Evolutionary conservation across 176 grass and related monocot genomes (phyloP), one percentile per base, ranked within the genome.

Genomic region (Rhynchospora tenuis): DNA sequence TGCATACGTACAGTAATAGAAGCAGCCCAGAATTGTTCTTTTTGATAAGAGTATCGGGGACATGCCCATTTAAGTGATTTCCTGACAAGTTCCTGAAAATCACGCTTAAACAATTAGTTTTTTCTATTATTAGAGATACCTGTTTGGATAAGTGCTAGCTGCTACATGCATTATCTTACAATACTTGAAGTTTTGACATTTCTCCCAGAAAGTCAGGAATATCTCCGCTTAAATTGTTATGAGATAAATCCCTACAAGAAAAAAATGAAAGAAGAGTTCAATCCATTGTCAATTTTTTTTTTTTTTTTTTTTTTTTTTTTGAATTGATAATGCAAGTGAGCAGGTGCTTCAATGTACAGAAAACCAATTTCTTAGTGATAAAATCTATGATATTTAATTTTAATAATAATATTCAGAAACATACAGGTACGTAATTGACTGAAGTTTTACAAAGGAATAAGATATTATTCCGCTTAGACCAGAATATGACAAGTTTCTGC

Each of bases 141-240:
- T 56, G 3, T 29, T 58, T 10, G 48, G 24, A 61, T 59, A 55
- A 0, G 3, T 38, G 59, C 4, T 61, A 38, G 1, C 15, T 73
- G 57, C 9, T 14, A 38, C 20, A 1, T n/a, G 33, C 7, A 22
- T 22, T n/a, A 29, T 47, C 78, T 59, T 56, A 73, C 77, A 50
- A 67, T 23, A 43, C 64, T 81, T 42, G 79, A 43, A 97, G 91
- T 24, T 63, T 67, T 80, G 85, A 14, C 58, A 97, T 77, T 68
- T 83, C 57, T 9, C 48, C 86, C 44, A 97, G 69, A 62, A 89
- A 89, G 28, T 93, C 59, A 26, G 94, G 94, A 62, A 97, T 85
- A 29, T 33, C 24, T 57, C 94, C 94, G 47, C 80, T 91, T 51
- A 93, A 59, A 65, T 84, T 93, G 79, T 97, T 97, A 64, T 93